Evolutionary conservation across 768 basidiomycete species (phyloP).

Genomic region (Boletus speciosus): DNA sequence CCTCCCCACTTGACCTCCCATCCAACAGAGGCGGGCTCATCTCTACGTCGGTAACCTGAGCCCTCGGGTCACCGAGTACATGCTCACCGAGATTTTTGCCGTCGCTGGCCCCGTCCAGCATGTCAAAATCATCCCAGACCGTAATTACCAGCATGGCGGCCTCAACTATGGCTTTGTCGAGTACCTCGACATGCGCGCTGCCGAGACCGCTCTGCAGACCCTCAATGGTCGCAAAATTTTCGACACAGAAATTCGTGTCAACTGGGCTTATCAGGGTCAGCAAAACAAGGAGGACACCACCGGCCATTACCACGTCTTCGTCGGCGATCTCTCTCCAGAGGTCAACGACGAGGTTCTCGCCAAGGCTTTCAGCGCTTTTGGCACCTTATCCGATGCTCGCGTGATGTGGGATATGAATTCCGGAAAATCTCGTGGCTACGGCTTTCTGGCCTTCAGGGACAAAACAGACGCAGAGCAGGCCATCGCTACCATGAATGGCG

Average conservation of each 20-base stretch:
- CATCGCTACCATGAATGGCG: conserved; percentile 99
- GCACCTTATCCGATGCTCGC: conserved; percentile 92
- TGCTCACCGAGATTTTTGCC: conserved; percentile 97
- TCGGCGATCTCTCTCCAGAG: conserved; percentile 98
- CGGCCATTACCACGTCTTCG: conserved; percentile 97
- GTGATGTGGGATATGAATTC: conserved; percentile 99
- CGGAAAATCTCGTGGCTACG: conserved; percentile 96
- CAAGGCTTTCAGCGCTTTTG: conserved; percentile 97
- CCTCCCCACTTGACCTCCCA: not conserved
- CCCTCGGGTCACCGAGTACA: conserved; percentile 97
- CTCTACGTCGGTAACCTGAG: conserved; percentile 98
- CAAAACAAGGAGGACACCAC: conserved; percentile 99
- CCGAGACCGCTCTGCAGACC: conserved; percentile 97
- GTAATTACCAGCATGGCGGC: conserved; percentile 98
- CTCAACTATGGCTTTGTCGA: conserved; percentile 99
- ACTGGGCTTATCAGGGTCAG: conserved; percentile 99
- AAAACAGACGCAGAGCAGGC: conserved; percentile 99
- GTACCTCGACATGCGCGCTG: conserved; percentile 97
- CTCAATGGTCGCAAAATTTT: conserved; percentile 99
- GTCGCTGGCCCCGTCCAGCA: conserved; percentile 96
- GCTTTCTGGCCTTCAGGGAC: conserved; percentile 98
- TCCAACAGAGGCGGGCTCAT: conserved; percentile 80
- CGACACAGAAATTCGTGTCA: conserved; percentile 98
- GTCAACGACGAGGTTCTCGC: conserved; percentile 96
- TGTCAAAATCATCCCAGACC: conserved; percentile 99